phyloP scores from a whole-genome alignment of 257 asterid genomes.

The Agastache rugosa region DNA sequence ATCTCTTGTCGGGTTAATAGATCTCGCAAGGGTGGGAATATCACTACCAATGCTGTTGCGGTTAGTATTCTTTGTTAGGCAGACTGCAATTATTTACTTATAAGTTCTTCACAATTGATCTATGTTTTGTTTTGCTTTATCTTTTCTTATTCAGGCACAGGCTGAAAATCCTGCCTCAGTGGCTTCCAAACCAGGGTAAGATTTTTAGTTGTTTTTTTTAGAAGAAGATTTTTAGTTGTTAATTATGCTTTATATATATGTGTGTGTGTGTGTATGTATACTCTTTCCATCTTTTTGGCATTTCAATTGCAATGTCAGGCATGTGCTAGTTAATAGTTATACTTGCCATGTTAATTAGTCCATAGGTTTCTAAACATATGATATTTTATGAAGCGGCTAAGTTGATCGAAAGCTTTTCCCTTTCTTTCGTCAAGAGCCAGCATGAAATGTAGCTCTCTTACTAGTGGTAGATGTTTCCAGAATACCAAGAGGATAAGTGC shows the following conservation, averaged over 20 bases:
- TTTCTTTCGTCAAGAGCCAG: not conserved
- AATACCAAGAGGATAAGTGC: not conserved
- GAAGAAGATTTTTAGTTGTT: not conserved
- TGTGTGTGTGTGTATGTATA: no score
- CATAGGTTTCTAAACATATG: not conserved
- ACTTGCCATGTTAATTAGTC: not conserved
- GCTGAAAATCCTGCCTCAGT: conserved; percentile 54
- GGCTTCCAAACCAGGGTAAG: conserved; percentile 66
- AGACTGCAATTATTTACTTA: not conserved
- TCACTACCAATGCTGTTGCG: conserved; percentile 54
- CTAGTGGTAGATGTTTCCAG: not conserved
- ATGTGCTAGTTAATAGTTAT: not conserved
- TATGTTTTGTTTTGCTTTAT: not conserved
- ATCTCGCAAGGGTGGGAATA: conserved; percentile 48
- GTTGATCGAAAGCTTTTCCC: conserved; percentile 6
- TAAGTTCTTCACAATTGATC: not conserved
- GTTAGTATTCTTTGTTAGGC: conserved; percentile 42
- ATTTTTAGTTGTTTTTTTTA: no score
- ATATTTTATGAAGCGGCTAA: conserved; percentile 11
- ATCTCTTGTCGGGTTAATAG: conserved; percentile 37
- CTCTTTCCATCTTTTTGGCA: not conserved
- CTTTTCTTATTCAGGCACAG: conserved; percentile 49
- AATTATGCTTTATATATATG: conserved; percentile 18
- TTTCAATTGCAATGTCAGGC: not conserved
- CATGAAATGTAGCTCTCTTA: not conserved